These are phyloP conservation scores for Penicillium sp. DNA, from an alignment of 2,329 filamentous ascomycete genomes.

Conservation along the genomic window DNA sequence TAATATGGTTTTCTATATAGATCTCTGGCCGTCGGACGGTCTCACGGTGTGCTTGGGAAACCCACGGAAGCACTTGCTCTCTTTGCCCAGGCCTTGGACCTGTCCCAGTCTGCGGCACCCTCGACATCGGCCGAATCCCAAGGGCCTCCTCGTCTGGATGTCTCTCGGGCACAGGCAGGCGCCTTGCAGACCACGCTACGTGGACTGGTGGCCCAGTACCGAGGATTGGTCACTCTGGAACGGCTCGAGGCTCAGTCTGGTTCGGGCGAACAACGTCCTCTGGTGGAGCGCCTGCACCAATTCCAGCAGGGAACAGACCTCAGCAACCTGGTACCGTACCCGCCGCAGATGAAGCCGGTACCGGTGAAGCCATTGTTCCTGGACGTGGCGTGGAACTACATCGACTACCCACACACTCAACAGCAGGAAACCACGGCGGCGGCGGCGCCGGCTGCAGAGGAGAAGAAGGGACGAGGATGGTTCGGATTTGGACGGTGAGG, in stretches of 20 bases:
- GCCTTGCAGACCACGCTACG: constrained; percentile 67
- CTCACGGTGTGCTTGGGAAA: constrained; percentile 74
- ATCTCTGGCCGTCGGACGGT: constrained; percentile 81
- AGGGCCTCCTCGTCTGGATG: constrained; percentile 68
- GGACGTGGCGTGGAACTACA: constrained; percentile 97
- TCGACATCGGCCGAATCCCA: constrained; percentile 44
- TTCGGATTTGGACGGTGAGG: constrained; percentile 67
- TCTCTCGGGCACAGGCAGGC: constrained; percentile 63
- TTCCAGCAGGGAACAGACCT: constrained; percentile 78
- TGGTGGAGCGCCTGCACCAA: constrained; percentile 75
- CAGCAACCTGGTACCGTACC: constrained; percentile 81
- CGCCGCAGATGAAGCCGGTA: constrained; percentile 78
- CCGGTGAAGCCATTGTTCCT: constrained; percentile 95
- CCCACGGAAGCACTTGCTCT: constrained; percentile 83
- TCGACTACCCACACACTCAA: constrained; percentile 74
- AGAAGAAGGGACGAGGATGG: constrained; percentile 68
- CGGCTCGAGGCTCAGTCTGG: constrained; percentile 59
- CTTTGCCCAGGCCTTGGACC: constrained; percentile 70
- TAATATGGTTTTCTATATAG: constrained; percentile 46
- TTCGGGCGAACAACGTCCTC: constrained; percentile 53
- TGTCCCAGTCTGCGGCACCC: constrained; percentile 59
- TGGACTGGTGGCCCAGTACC: constrained; percentile 76
- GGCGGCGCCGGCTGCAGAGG: constrained; percentile 39
- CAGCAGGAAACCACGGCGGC: constrained; percentile 32
- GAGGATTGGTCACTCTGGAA: constrained; percentile 82